These are phyloP conservation scores for Aspergillus quadricinctus DNA, from an alignment of 2,329 filamentous ascomycete species.

Conservation along the genomic window DNA sequence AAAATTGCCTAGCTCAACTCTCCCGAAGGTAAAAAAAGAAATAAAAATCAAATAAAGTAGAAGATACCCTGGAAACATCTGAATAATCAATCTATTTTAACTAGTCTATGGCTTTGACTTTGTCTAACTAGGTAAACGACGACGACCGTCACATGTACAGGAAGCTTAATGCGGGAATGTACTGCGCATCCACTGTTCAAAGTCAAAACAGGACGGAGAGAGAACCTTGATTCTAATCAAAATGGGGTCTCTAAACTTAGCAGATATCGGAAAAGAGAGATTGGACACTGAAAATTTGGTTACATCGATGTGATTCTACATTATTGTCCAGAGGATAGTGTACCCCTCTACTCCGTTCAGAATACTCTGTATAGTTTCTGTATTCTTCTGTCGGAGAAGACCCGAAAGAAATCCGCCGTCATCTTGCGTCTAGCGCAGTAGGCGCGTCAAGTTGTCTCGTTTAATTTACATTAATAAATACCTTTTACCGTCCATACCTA, in stretches of 20 bases:
- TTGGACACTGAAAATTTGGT: background rate
- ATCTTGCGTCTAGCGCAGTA: background rate
- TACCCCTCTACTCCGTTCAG: no score
- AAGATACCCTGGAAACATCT: no score
- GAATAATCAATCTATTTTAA: background rate
- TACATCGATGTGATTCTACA: no score
- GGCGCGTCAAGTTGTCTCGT: background rate
- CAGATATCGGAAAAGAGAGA: background rate
- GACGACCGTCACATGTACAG: conserved; percentile 2
- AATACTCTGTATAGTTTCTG: background rate
- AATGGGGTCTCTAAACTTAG: background rate
- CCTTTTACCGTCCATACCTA: background rate
- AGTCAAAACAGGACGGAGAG: background rate
- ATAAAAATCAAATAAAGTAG: no score
- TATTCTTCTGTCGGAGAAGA: background rate
- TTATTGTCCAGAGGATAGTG: no score
- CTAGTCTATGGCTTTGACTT: background rate
- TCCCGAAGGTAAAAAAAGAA: no score
- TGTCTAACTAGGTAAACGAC: background rate
- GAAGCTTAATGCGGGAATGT: no score
- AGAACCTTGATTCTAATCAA: background rate
- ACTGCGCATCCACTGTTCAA: background rate
- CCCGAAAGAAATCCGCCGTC: background rate
- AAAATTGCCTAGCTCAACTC: no score
- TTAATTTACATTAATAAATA: background rate